A percentile compares a stretch with the other conserved stretches of the same genome.
phyloP scores from a whole-genome alignment of 1,284 basidiomycete genomes.

The Lentinus polychrous region DNA sequence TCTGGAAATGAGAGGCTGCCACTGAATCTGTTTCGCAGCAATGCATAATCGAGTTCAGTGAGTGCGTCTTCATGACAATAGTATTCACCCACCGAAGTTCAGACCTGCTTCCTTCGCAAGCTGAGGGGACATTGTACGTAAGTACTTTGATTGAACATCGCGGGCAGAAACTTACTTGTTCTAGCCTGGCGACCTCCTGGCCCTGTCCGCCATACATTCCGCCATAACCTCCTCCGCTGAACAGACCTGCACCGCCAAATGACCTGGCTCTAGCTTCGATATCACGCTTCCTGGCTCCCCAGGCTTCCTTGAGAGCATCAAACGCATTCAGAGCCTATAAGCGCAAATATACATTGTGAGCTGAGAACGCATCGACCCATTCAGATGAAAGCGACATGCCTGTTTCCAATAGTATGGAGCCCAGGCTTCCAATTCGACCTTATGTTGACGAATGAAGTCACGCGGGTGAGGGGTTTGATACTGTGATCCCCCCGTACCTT shows the following conservation, averaged over 20 bases:
- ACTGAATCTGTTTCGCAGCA: conserved; percentile 22
- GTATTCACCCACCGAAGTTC: conserved; percentile 23
- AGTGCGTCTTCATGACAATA: not conserved
- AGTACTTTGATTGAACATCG: not conserved
- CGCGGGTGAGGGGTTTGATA: conserved; percentile 27
- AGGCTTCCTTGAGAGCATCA: conserved; percentile 28
- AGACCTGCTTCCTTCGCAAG: conserved; percentile 27
- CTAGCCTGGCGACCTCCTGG: conserved; percentile 27
- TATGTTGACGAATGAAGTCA: conserved; percentile 29
- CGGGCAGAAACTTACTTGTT: conserved; percentile 20
- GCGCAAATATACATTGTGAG: not conserved
- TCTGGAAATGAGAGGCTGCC: conserved; percentile 30
- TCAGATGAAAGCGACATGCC: conserved; percentile 10
- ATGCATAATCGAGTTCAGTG: not conserved
- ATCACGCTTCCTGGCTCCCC: conserved; percentile 25
- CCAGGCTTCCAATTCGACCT: conserved; percentile 32
- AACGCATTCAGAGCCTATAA: conserved; percentile 25
- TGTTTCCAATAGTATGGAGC: conserved; percentile 33
- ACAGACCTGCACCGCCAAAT: conserved; percentile 25
- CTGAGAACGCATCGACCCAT: not conserved
- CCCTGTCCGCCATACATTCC: conserved; percentile 20
- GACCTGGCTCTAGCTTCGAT: conserved; percentile 24
- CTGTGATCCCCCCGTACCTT: conserved; percentile 7
- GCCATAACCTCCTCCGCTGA: conserved; percentile 20
- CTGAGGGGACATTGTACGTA: conserved; percentile 14